Percentiles rank a stretch among this genome's conserved stretches.
phyloP scores from a whole-genome alignment of 2,329 filamentous ascomycete genomes.

The Exophiala aquamarina region DNA sequence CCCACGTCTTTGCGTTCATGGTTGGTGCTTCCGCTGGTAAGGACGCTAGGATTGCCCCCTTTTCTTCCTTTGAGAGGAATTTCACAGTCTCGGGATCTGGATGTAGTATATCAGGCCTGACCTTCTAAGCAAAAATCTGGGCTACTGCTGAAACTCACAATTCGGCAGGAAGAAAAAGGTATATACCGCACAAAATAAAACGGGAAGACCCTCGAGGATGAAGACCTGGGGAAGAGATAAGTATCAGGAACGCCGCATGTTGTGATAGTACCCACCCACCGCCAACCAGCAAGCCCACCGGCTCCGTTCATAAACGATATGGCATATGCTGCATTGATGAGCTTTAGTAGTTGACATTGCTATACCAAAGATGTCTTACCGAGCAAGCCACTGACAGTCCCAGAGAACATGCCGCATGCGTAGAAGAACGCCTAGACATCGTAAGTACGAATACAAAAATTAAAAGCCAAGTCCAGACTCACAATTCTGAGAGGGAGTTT shows the following conservation, averaged over 20 bases:
- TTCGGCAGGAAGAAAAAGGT: slow-evolving; percentile 4
- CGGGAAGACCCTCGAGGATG: slow-evolving; percentile 38
- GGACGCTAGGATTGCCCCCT: slow-evolving; percentile 25
- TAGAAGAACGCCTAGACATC: slow-evolving; percentile 35
- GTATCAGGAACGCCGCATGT: neutral
- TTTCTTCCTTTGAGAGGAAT: neutral
- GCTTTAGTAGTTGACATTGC: no score
- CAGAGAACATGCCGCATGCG: slow-evolving; percentile 36
- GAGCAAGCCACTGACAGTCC: slow-evolving; percentile 34
- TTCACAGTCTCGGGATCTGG: neutral
- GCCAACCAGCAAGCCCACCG: slow-evolving; percentile 36
- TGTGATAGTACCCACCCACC: neutral
- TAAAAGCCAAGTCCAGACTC: no score
- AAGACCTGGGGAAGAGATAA: slow-evolving; percentile 33
- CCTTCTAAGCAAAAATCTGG: neutral
- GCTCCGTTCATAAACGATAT: slow-evolving; percentile 40
- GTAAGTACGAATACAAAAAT: no score
- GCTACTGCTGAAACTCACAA: neutral
- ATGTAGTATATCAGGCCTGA: slow-evolving; percentile 1
- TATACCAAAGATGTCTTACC: no score
- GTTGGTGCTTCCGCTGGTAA: slow-evolving; percentile 22
- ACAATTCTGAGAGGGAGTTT: slow-evolving; percentile 38
- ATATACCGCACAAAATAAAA: slow-evolving; percentile 29
- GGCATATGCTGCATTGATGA: slow-evolving; percentile 37
- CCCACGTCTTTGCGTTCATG: slow-evolving; percentile 2